Evolutionary conservation across 495 filamentous ascomycete species (phyloP), one percentile per base, ranked within the genome.

Genomic region (Xylaria bambusicola): DNA sequence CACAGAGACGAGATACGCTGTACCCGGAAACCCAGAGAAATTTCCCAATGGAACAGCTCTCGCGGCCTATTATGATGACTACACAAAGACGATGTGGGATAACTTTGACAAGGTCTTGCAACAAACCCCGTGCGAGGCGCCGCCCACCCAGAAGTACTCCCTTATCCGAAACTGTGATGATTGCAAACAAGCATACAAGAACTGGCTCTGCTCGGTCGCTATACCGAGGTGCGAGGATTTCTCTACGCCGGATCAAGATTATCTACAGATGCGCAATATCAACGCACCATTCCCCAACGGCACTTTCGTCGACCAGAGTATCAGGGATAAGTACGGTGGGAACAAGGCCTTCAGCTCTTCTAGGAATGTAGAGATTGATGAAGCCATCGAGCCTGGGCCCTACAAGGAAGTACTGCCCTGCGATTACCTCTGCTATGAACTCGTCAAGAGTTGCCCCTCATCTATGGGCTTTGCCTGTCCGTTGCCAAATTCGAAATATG

Each of bases 331-430:
- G 3, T 67, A 62, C 33, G 63, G 60, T 3, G 44, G 65, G 9
- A 56, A 53, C 0, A 58, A 49, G 38, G 66, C 70, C n/a, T 77
- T 50, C 64, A 86, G 79, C 38, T 66, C 67, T 13, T 88, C 87
- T 17, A 80, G 93, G 5, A 95, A 89, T 62, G 62, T 80, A 3
- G 63, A 80, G 33, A 96, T 98, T 62, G 92, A 97, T 66, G 49
- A 71, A 1, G 41, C 71, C 0, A 83, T 98, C 62, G 65, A 79
- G 49, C 94, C 94, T 0, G 94, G 95, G 0, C 93, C 94, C 0
- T 97, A 98, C 72, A 96, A 92, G 69, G 94, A 99, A 74, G 66
- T 98, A 26, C 77, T 97, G 33, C 94, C 94, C 0, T 96, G 92
- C 67, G 78, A 86, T 51, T 84, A 92, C 61, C 73, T 96, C 40